phyloP scores from a whole-genome alignment of 148 eudicot species.

The Rhododendron simsii region DNA sequence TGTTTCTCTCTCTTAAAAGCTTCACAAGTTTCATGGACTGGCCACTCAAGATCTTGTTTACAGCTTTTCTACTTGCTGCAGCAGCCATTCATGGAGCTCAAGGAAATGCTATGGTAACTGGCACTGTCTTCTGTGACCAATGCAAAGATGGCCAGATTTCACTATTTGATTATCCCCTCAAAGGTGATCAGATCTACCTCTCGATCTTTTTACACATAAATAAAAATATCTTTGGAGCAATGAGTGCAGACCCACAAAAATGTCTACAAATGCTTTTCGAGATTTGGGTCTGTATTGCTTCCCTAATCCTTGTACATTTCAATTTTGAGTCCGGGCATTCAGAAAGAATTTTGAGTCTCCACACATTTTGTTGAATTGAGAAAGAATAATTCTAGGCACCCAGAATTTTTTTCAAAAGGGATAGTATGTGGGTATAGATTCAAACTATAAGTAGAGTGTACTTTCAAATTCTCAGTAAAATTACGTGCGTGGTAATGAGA shows the following conservation, averaged over 20 bases:
- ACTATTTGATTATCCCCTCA: conserved; percentile 76
- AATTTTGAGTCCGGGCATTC: too few species aligned
- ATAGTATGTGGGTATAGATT: not conserved
- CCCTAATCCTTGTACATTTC: not conserved
- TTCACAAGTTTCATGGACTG: conserved; percentile 30
- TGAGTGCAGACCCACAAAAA: not conserved
- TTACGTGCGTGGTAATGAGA: not conserved
- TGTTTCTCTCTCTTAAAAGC: not conserved
- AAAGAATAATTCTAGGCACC: not conserved
- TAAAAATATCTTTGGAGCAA: not conserved
- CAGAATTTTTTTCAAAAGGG: not conserved
- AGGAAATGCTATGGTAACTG: conserved; percentile 60
- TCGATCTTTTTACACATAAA: not conserved
- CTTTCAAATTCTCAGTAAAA: not conserved
- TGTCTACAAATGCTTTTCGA: not conserved
- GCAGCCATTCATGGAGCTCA: conserved; percentile 49
- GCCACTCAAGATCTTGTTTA: conserved; percentile 18
- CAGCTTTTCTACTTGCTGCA: conserved; percentile 29
- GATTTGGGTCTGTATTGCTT: not conserved
- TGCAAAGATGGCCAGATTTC: conserved; percentile 89
- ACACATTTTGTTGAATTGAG: not conserved
- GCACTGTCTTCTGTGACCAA: conserved; percentile 90
- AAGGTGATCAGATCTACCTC: conserved; percentile 31
- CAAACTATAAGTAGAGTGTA: not conserved
- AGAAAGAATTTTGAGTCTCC: too few species aligned